Evolutionary conservation across 228 moss, liverwort and hornwort species (phyloP), one percentile per base, ranked within the genome.

Genomic region (Sphagnum magellanicum): DNA sequence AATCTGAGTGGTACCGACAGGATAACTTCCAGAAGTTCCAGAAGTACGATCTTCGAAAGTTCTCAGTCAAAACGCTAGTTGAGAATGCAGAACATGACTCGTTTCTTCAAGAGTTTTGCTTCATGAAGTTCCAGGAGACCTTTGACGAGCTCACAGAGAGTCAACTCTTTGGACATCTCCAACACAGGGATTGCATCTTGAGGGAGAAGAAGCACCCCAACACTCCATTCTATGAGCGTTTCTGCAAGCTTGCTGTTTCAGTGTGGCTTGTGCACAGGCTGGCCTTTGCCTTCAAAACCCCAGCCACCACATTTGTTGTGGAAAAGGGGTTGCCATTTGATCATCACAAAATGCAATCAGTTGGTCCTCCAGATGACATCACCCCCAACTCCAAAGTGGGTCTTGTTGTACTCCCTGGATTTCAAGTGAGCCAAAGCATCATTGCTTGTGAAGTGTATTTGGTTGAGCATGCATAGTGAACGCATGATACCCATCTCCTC

Each of bases 231-330:
- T 77, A 73, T 61, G 52, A 47, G 6, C 73, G 77, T 60, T 77
- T 59, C 64, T 77, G 72, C 65, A 77, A 77, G 46, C 17, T 77
- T 60, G 77, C 77, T 6, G 72, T 77, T 6, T 77, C 72, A 6
- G 59, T 77, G 16, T 77, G 77, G 77, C 65, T 72, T 64, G 13
- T 72, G 77, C 68, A 77, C 52, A 68, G 72, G 59, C 55, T 72
- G 60, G 72, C 72, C 4, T 68, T 59, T 49, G 72, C 72, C 61
- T 77, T 77, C 51, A 46, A 15, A 16, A 58, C 52, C 16, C 77
- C 68, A 12, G 72, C 68, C 52, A 17, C 49, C 8, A 5, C 4
- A 46, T 68, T 69, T 59, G 0, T 0, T 12, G 63, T 51, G 64
- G 0, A 3, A 6, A 10, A 5, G 0, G 77, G 77, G 13, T n/a